These are phyloP conservation scores for Tolypocladium sp. DNA, from an alignment of 2,329 filamentous ascomycete genomes.

Conservation along the genomic window DNA sequence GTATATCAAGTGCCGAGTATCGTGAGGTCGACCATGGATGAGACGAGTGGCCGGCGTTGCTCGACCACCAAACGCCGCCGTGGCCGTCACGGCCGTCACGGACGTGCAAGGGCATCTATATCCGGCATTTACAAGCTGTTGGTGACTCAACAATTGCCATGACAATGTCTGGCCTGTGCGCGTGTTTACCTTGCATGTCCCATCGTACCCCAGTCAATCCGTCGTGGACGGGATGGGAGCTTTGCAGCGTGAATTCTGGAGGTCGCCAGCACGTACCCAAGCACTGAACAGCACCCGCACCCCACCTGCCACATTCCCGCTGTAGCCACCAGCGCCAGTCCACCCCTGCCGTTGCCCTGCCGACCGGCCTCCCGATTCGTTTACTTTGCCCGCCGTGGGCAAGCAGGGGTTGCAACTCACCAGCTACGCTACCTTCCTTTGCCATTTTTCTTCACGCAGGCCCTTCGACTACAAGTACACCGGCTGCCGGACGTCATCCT, in stretches of 20 bases:
- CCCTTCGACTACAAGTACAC: background rate
- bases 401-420: background rate
- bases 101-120: background rate
- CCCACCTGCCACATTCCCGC: slow-evolving; percentile 2
- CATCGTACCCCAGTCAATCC: background rate
- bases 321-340: too few relatives aligned
- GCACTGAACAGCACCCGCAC: background rate
- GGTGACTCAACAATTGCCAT: background rate
- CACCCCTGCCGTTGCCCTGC: slow-evolving; percentile 13
- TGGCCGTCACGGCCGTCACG: background rate
- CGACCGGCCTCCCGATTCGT: slow-evolving; percentile 10
- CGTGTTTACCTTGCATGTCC: background rate
- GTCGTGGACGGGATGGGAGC: background rate
- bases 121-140: background rate
- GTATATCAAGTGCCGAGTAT: background rate
- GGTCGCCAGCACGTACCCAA: too few relatives aligned
- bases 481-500: background rate
- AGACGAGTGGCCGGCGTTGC: background rate
- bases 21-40: background rate
- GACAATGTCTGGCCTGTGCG: background rate
- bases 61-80: background rate
- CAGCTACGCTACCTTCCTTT: background rate
- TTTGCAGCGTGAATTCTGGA: background rate
- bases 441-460: background rate
- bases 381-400: slow-evolving; percentile 9